phyloP scores from a whole-genome alignment of 2,329 filamentous ascomycete species.

The Trichoderma sp. region DNA sequence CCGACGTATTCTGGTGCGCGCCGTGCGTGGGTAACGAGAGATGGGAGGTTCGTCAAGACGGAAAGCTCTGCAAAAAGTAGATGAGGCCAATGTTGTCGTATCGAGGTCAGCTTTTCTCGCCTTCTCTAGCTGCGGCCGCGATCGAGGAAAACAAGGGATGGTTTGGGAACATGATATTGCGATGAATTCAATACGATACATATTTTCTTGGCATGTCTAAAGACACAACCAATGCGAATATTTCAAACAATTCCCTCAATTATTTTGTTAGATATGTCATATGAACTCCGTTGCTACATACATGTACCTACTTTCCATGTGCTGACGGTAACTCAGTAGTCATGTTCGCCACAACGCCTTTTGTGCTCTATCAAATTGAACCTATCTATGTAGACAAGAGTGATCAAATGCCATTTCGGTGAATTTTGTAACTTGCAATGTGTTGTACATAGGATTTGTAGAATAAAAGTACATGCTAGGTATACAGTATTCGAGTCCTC shows the following conservation, averaged over 20 bases:
- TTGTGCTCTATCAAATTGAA: too few relatives aligned
- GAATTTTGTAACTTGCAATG: not conserved
- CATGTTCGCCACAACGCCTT: not conserved
- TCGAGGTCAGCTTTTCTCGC: not conserved
- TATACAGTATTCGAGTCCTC: not conserved
- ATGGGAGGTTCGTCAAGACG: slow-evolving; percentile 32
- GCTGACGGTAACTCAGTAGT: not conserved
- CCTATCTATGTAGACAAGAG: not conserved
- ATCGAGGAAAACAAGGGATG: not conserved
- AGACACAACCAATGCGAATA: not conserved
- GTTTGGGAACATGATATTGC: not conserved
- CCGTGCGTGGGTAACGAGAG: slow-evolving; percentile 47
- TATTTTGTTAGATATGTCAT: not conserved
- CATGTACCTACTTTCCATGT: not conserved
- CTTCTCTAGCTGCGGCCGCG: not conserved
- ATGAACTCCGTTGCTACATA: not conserved
- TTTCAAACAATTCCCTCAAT: not conserved
- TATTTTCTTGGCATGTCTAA: not conserved
- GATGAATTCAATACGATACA: not conserved
- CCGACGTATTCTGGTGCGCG: slow-evolving; percentile 48
- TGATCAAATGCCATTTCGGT: not conserved
- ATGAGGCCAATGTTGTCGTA: not conserved
- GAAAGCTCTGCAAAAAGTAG: slow-evolving; percentile 27
- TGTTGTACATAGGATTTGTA: not conserved
- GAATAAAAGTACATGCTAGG: not conserved